Base-by-base conservation (phyloP, 306 rosid species). In the Corylus avellana region DNA sequence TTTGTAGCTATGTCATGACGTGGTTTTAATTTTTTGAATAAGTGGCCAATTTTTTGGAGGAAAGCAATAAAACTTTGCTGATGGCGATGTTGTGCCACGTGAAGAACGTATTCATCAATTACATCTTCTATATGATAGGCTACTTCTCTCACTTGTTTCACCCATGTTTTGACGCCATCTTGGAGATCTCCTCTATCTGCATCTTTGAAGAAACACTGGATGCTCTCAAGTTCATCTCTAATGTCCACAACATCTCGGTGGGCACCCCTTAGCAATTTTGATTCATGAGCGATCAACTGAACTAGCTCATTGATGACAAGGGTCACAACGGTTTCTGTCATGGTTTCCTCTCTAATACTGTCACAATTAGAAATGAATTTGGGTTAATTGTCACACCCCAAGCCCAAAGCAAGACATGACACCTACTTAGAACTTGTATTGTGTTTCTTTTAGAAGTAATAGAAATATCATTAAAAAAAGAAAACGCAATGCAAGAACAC, bases 181-280 rank as follows among this genome's bases (percentile, higher is more conserved):
- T 37, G 39, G 53, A 42, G 9, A 8, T 12, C 47, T 17, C 49
- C 18, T 5, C 29, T 55, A 13, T 11, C 46, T 49, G 17, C 73
- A 12, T 76, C 79, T 8, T 76, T 50, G 32, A 76, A 63, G 73
- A 76, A 76, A 48, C 61, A 51, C 37, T 8, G 3, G 47, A 76
- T 62, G 59, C 47, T 62, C 22, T 76, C 14, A 2, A 64, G 50
- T 42, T 76, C 79, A 22, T 18, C 27, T 62, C 12, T 50, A 55
- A 76, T 76, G 3, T 42, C 14, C n/a, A 29, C 72, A 18, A 64
- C 18, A 35, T 76, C 79, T 4, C 5, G 4, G 35, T 63, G 51
- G 32, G 63, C 13, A 13, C 35, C 61, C 16, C 50, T 17, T 67
- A 76, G 58, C 72, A 47, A 9, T 29, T 17, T 20, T 17, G 73